Base-by-base conservation (phyloP, 345 rosid genomes). In the Eucalyptus cloeziana region DNA sequence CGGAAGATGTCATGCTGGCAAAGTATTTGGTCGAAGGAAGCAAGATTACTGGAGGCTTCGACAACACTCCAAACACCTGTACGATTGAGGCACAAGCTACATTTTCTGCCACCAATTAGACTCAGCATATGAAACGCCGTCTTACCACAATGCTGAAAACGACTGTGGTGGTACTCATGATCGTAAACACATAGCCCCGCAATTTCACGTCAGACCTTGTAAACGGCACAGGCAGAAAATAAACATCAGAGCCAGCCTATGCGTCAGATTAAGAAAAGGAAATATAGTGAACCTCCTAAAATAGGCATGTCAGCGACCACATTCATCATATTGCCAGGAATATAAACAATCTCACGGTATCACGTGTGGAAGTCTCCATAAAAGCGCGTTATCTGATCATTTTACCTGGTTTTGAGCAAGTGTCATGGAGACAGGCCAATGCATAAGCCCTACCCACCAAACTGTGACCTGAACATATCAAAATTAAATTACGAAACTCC, bases 391-490 rank as follows among this genome's bases (percentile, higher is more conserved):
- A 13, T 44, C 86, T 37, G 13, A 86, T 27, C 22, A 47, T 47
- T 2, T 9, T 87, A 90, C 95, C 92, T 93, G 91, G 91, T 92
- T 90, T 85, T 91, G 90, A 47, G 94, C 91, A 60, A 93, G 94
- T 11, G 92, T 94, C 93, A 88, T 91, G 13, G 94, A 92, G 62
- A 92, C 92, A 52, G 93, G 89, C 15, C 92, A 91, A 11, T 91
- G 91, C 92, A 89, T 93, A 19, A 93, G 92, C 40, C 94, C 94
- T 3, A 92, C 93, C 93, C 94, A 92, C 93, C 94, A 92, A 19
- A 92, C 89, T 11, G 91, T 89, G 50, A 89, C 89, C 94, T 92
- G 89, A 83, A 31, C 87, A 89, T 17, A 50, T 22, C 45, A 4
- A 11, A 16, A 3, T 31, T 16, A 7, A 69, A 19, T 69, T 31